Evolutionary conservation across 2,329 filamentous ascomycete genomes (phyloP), one percentile per base, ranked within the genome.

Genomic region (Botrytis deweyae): DNA sequence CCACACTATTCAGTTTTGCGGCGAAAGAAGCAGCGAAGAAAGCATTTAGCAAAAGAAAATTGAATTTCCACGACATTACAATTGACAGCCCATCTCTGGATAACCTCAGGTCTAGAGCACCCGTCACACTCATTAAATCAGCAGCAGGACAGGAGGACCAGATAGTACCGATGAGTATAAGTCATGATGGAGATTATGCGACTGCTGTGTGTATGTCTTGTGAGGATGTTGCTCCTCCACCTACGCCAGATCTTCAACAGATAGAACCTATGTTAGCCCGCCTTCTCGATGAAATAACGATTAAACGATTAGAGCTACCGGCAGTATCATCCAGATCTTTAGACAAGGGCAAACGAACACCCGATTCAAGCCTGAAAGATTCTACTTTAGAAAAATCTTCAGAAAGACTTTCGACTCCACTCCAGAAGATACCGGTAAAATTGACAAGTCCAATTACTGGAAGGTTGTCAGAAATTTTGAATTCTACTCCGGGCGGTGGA

Each of bases 101-200:
- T 18, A 38, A 49, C 25, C 44, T 69, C 9, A n/a, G 66, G 63
- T 44, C 72, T 66, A 62, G 63, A 66, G 72, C 78, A 10, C 80
- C 80, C 25, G 33, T 77, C 18, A 76, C 75, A 16, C 52, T 79
- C 20, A 74, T 80, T 14, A 65, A 67, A 73, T 25, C 79, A 74
- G 29, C 80, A 77, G 75, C 59, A 29, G 71, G 70, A 33, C 76
- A 72, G n/a, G 75, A 79, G 9, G 76, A 81, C 44, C 87, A 89
- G 76, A 84, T 89, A 68, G 93, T 90, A 22, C 86, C 88, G 79
- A 81, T 97, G 63, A 95, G 92, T 74, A 97, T 98, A 78, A 96
- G 92, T 79, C 95, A 98, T 81, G 95, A 98, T 82, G 91, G 89
- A 2, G 91, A 93, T 12, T 97, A 94, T 83, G 94, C 94, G 16